These are phyloP conservation scores for Volvariella volvacea DNA, from an alignment of 1,284 basidiomycete genomes.

Conservation along the genomic window DNA sequence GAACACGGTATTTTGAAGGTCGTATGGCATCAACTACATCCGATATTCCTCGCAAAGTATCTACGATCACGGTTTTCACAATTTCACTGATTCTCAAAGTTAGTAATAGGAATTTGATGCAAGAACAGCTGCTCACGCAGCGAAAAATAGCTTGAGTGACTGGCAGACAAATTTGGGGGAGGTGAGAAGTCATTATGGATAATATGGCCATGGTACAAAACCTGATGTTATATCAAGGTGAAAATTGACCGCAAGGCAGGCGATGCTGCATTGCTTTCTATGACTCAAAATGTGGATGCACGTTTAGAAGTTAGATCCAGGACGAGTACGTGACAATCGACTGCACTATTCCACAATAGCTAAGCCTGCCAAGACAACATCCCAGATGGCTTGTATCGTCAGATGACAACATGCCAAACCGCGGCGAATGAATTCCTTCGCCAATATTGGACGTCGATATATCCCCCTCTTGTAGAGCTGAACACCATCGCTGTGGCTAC, in stretches of 20 bases:
- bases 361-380: conserved; percentile 56
- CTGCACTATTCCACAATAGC: not conserved
- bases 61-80: conserved; percentile 22
- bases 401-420: conserved; percentile 86
- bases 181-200: conserved; percentile 25
- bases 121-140: conserved; percentile 35
- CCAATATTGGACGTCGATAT: conserved; percentile 90
- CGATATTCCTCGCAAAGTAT: conserved; percentile 22
- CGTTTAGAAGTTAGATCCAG: conserved; percentile 58
- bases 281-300: conserved; percentile 71
- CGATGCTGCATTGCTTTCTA: conserved; percentile 60
- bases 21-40: conserved; percentile 34
- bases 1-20: conserved; percentile 71
- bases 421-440: conserved; percentile 93
- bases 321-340: conserved; percentile 42
- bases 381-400: conserved; percentile 69
- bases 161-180: conserved; percentile 57
- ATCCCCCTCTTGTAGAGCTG: conserved; percentile 66
- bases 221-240: conserved; percentile 29
- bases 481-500: conserved; percentile 41
- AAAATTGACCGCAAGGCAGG: conserved; percentile 59
- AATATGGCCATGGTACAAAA: not conserved
- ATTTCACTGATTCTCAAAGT: conserved; percentile 2
- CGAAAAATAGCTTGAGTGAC: conserved; percentile 38
- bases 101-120: conserved; percentile 33